Evolutionary conservation across 768 basidiomycete species (phyloP).

Genomic region (Panaeolus papilionaceus): DNA sequence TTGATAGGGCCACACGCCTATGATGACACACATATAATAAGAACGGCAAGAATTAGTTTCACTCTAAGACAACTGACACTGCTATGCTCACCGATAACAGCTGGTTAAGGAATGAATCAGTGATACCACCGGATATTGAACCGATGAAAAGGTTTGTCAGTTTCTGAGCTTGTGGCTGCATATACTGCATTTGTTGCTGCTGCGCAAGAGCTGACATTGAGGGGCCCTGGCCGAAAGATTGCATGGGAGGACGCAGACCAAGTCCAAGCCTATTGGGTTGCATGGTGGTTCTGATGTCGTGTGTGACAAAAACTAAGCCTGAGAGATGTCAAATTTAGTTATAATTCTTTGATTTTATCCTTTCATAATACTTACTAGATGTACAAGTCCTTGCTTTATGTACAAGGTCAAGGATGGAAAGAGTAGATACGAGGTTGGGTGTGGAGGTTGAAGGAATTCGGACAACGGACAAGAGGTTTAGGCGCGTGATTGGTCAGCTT

Average conservation of each 20-base stretch:
- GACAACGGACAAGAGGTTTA: conserved; percentile 10
- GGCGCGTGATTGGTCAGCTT: conserved; percentile 13
- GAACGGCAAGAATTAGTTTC: conserved; percentile 2
- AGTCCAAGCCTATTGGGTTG: conserved; percentile 86
- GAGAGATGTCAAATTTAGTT: neutral
- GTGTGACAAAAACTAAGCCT: conserved; percentile 13
- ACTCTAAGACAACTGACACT: neutral
- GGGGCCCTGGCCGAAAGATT: conserved; percentile 90
- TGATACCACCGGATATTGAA: conserved; percentile 93
- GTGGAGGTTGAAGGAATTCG: conserved; percentile 11
- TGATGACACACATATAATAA: neutral
- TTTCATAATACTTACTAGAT: conserved; percentile 3
- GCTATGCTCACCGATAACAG: conserved; percentile 69
- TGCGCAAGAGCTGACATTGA: conserved; percentile 91
- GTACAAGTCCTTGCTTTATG: neutral
- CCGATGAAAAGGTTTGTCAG: conserved; percentile 88
- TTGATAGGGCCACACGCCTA: conserved; percentile 91
- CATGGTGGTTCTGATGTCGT: conserved; percentile 45
- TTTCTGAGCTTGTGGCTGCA: conserved; percentile 72
- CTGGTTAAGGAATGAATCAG: conserved; percentile 79
- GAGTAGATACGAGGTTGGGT: conserved; percentile 5
- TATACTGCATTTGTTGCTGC: conserved; percentile 78
- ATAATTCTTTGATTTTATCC: neutral
- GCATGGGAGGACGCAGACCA: conserved; percentile 87
- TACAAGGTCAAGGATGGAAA: neutral